phyloP scores from a whole-genome alignment of 352 stramenopile genomes.

The Pythium scleroteichum region DNA sequence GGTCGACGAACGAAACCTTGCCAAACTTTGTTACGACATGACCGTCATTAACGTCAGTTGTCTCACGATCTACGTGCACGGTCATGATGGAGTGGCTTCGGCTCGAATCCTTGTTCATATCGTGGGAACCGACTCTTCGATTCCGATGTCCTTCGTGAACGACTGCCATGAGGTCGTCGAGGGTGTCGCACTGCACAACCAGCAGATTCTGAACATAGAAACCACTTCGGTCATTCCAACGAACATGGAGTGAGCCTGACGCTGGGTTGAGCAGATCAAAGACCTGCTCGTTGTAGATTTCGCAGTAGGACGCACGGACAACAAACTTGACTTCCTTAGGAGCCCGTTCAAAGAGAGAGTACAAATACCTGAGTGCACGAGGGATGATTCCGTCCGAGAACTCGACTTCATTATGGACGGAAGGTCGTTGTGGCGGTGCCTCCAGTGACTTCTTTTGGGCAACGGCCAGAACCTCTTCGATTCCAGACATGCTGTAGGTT shows the following conservation, averaged over 20 bases:
- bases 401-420: slow-evolving; percentile 24
- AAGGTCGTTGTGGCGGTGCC: not conserved
- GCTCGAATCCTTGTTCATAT: slow-evolving; percentile 84
- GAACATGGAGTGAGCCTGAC: slow-evolving; percentile 61
- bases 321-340: slow-evolving; percentile 56
- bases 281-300: slow-evolving; percentile 87
- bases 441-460: slow-evolving; percentile 28
- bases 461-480: slow-evolving; percentile 59
- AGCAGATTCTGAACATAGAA: slow-evolving; percentile 84
- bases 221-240: slow-evolving; percentile 68
- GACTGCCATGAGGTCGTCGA: slow-evolving; percentile 76
- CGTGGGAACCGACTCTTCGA: slow-evolving; percentile 57
- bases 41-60: slow-evolving; percentile 46
- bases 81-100: slow-evolving; percentile 80
- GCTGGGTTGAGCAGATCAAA: slow-evolving; percentile 75
- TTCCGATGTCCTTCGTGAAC: slow-evolving; percentile 76
- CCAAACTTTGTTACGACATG: slow-evolving; percentile 59
- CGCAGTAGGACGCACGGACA: slow-evolving; percentile 72
- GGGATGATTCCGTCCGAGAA: slow-evolving; percentile 74
- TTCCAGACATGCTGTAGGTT: slow-evolving; percentile 81
- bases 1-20: slow-evolving; percentile 84
- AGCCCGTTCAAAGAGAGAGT: slow-evolving; percentile 43
- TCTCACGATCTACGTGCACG: slow-evolving; percentile 65
- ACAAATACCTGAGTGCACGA: slow-evolving; percentile 73
- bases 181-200: slow-evolving; percentile 69